These are phyloP conservation scores for Suillus decipiens DNA, from an alignment of 768 basidiomycete genomes.

Conservation along the genomic window DNA sequence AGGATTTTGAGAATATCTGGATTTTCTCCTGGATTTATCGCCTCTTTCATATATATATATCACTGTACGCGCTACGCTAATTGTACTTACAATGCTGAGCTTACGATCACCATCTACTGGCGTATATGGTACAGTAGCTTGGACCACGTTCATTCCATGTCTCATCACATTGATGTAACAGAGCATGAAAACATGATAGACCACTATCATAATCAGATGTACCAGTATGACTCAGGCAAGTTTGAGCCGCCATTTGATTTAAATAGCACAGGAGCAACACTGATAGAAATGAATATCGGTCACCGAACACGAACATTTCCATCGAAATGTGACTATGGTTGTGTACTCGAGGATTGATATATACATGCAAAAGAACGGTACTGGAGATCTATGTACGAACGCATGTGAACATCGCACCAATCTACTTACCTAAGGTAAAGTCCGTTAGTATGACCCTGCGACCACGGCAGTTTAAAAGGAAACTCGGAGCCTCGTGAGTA, in stretches of 20 bases:
- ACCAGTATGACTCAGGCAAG: background rate
- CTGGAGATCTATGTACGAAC: background rate
- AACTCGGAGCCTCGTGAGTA: background rate
- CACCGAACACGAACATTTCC: background rate
- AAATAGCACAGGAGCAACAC: background rate
- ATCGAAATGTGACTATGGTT: background rate
- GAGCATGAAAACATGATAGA: background rate
- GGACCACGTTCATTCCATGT: constrained; percentile 17
- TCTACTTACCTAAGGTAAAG: background rate
- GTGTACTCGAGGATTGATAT: background rate
- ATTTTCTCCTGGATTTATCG: rapidly evolving
- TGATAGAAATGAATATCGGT: no score
- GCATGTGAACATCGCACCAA: background rate
- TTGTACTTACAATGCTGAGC: constrained; percentile 14
- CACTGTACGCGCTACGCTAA: constrained; percentile 12
- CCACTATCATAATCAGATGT: background rate
- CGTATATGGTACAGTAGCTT: constrained; percentile 17
- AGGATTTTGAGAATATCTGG: rapidly evolving
- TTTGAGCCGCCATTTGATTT: background rate
- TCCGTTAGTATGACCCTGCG: background rate
- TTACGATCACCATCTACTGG: constrained; percentile 17
- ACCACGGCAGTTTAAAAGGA: background rate
- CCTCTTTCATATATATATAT: constrained; percentile 16
- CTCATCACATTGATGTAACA: background rate
- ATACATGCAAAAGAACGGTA: background rate